These are phyloP conservation scores for Talaromyces sp. DNA, from an alignment of 2,329 filamentous ascomycete species.

Conservation along the genomic window DNA sequence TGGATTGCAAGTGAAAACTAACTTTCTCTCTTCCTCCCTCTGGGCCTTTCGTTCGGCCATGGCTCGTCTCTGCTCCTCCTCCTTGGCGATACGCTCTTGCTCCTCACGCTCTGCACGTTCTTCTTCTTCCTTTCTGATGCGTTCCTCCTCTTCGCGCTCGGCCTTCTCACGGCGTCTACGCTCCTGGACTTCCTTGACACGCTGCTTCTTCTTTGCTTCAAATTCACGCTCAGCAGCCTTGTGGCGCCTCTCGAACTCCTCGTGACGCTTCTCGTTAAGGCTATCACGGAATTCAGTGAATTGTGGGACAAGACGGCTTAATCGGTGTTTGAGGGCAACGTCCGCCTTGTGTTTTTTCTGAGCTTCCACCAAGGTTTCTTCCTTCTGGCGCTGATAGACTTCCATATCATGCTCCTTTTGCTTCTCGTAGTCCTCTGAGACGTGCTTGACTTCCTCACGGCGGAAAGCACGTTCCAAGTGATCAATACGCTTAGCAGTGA, in stretches of 20 bases:
- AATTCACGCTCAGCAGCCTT: constrained; percentile 89
- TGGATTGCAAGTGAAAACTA: constrained; percentile 26
- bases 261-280: constrained; percentile 80
- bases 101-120: constrained; percentile 77
- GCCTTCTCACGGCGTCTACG: constrained; percentile 75
- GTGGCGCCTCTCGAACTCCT: constrained; percentile 93
- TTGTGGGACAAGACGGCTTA: constrained; percentile 74
- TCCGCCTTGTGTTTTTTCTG: constrained; percentile 88
- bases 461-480: constrained; percentile 96
- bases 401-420: constrained; percentile 75
- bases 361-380: constrained; percentile 71
- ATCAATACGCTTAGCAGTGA: constrained; percentile 92
- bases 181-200: constrained; percentile 85
- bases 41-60: constrained; percentile 66
- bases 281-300: constrained; percentile 81
- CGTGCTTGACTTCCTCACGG: constrained; percentile 90
- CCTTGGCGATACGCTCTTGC: constrained; percentile 73
- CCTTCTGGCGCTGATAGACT: constrained; percentile 74
- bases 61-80: constrained; percentile 73
- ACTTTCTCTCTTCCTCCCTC: constrained; percentile 57
- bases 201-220: constrained; percentile 81
- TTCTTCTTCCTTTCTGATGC: constrained; percentile 73
- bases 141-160: constrained; percentile 80
- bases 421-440: constrained; percentile 75
- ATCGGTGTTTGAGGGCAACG: constrained; percentile 88